A percentile compares a stretch with the other conserved stretches of the same genome.
Conservation (phyloP, 2,329 filamentous ascomycete species). For the Fusarium tjaetaba region DNA sequence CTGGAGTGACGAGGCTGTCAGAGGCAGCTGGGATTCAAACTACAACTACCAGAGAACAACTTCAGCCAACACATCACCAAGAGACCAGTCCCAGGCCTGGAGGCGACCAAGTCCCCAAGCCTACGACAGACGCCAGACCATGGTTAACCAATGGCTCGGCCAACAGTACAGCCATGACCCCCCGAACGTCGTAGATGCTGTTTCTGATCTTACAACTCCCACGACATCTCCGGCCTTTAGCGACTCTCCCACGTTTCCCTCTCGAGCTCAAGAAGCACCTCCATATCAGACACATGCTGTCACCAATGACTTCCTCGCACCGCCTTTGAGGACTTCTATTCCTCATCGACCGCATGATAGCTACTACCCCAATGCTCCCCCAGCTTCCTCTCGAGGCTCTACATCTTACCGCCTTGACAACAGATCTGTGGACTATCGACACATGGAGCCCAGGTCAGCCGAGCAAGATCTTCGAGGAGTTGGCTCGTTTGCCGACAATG, state of each 20-base stretch:
- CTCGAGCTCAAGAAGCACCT: constrained; percentile 13
- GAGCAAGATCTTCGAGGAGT: constrained; percentile 40
- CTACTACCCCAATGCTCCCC: neutral
- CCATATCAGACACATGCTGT: constrained; percentile 20
- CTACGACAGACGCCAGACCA: constrained; percentile 32
- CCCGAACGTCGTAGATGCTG: constrained; percentile 25
- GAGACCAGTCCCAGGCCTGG: constrained; percentile 29
- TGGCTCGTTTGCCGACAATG: constrained; percentile 37
- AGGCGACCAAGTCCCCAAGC: constrained; percentile 25
- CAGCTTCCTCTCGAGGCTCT: constrained; percentile 28
- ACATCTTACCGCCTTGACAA: constrained; percentile 18
- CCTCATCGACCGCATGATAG: constrained; percentile 2
- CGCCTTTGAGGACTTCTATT: constrained; percentile 18
- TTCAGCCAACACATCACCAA: constrained; percentile 33
- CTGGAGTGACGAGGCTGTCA: constrained; percentile 44
- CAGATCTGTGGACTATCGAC: constrained; percentile 24
- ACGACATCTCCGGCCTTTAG: constrained; percentile 42
- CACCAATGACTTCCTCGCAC: constrained; percentile 28
- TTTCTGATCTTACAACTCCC: constrained; percentile 39
- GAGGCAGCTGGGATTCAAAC: constrained; percentile 41
- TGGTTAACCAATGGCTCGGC: constrained; percentile 42
- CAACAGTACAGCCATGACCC: constrained; percentile 36
- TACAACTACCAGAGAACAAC: constrained; percentile 36
- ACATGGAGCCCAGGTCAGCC: constrained; percentile 8
- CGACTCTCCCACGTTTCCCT: constrained; percentile 40